Base-by-base conservation (phyloP, 2,329 filamentous ascomycete genomes). In the Hortaea sp. region DNA sequence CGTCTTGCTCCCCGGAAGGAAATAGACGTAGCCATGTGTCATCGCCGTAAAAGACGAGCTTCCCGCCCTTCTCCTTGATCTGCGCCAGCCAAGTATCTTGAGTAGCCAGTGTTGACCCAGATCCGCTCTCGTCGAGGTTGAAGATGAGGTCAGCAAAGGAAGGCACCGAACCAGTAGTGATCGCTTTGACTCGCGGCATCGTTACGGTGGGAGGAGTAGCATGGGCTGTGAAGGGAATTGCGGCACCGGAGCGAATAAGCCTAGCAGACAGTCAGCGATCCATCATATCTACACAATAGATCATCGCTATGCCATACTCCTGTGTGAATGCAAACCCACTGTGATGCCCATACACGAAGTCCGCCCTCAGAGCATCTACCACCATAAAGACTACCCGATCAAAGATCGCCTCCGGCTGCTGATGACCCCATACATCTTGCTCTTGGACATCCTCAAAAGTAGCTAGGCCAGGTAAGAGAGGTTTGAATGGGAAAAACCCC, bases 21-120 rank as follows among this genome's bases (percentile, higher is more conserved):
- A 98, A 98, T 10, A 98, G 74, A 70, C 95, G 97, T 56, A 98
- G 71, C 94, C 92, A 98, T 13, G 92, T 98, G 64, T 98, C 92
- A 61, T 98, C 92, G 42, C 92, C 92, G 61, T 92, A 95, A 83
- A 98, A 92, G 63, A 95, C 73, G 51, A 97, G 74, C 58, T 86
- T 88, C 13, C 86, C 87, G 27, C 72, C 69, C 58, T 80, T 84
- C 32, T 81, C 80, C 64, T 83, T 90, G 69, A 98, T 81, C 71
- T 98, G 92, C 32, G 88, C 85, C 28, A 98, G 77, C 90, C 94
- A 98, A 30, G 88, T 95, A 63, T 98, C 92, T 67, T 97, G 92
- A 29, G 78, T 78, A 10, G 86, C 82, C 27, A 98, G 77, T 3
- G 85, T 90, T 1, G 92, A 95, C 10, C 85, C 84, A 3, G 87